Evolutionary conservation across 345 rosid genomes (phyloP), one percentile per base, ranked within the genome.

Genomic region (Populus tremula): DNA sequence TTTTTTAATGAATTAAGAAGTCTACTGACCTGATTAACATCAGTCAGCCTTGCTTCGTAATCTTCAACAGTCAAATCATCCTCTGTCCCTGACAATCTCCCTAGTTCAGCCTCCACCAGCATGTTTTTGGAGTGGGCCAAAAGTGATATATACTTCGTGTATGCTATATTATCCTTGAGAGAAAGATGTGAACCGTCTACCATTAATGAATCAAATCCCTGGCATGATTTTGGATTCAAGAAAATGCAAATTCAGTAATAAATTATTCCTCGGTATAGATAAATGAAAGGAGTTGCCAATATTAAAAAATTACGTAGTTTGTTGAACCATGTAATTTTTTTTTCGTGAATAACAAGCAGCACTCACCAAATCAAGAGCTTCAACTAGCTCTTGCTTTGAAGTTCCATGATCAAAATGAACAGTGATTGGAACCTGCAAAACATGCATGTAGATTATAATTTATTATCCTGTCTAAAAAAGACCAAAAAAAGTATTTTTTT

Each of bases 141-240:
- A 35, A 69, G 78, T 21, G 94, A 75, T 83, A 95, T 87, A 70
- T 68, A 79, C 77, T 95, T 93, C 2, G 99, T 91, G 88, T 83
- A 91, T 11, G 91, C 86, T 71, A 92, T 87, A 71, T 95, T 93
- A 71, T 93, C 94, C 74, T 88, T 76, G 81, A 89, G 87, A 77
- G 94, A 79, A 77, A 95, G 99, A 88, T 93, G 93, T 47, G 99
- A 95, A 78, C 94, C 99, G 81, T 95, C 98, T 75, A 87, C 98
- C 99, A 93, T 95, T 53, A 95, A 89, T 18, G 99, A 95, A 84
- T 93, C 91, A 77, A 93, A 92, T 79, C 98, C 98, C 99, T 95
- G 84, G 65, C 67, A 72, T 49, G 36, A 53, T 56, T 41, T 41
- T 41, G 50, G 70, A 78, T 69, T n/a, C 62, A 78, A 47, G 43